These are phyloP conservation scores for Tolypocladium nubicola DNA, from an alignment of 2,329 filamentous ascomycete genomes.

Conservation along the genomic window DNA sequence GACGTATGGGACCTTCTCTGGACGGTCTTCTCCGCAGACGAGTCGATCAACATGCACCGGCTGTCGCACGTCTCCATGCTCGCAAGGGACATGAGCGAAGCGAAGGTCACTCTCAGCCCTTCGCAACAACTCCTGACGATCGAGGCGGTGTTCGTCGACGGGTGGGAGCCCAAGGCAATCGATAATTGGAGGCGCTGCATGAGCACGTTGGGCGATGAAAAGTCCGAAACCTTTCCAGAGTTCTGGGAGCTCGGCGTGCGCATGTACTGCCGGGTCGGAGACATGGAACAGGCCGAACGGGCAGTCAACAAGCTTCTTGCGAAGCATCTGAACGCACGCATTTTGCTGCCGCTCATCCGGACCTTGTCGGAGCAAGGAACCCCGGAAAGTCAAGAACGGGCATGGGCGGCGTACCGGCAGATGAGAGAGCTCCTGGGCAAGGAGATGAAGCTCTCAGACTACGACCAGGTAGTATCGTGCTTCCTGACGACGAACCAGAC, in stretches of 20 bases:
- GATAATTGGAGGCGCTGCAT: constrained; percentile 53
- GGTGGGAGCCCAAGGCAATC: constrained; percentile 48
- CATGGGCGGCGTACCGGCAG: constrained; percentile 57
- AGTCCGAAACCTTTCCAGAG: constrained; percentile 33
- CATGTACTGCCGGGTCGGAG: constrained; percentile 48
- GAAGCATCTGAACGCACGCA: constrained; percentile 38
- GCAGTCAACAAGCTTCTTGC: constrained; percentile 44
- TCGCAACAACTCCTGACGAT: constrained; percentile 56
- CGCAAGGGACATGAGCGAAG: constrained; percentile 53
- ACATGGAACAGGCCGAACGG: constrained; percentile 47
- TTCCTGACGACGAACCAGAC: constrained; percentile 58
- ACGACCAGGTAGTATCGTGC: constrained; percentile 60
- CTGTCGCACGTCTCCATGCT: constrained; percentile 52
- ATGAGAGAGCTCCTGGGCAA: constrained; percentile 50
- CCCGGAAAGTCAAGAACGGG: constrained; percentile 37
- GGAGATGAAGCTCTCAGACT: constrained; percentile 60
- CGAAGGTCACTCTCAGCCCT: constrained; percentile 42
- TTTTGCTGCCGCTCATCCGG: constrained; percentile 59
- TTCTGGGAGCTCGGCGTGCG: constrained; percentile 58
- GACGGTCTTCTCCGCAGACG: constrained; percentile 45
- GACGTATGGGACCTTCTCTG: constrained; percentile 57
- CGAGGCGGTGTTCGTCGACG: constrained; percentile 55
- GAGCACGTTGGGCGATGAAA: constrained; percentile 36
- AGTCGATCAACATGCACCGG: constrained; percentile 39
- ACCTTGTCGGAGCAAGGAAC: constrained; percentile 47